phyloP scores from a whole-genome alignment of 2,329 filamentous ascomycete species.

The Cylindrodendrum hubeiense region DNA sequence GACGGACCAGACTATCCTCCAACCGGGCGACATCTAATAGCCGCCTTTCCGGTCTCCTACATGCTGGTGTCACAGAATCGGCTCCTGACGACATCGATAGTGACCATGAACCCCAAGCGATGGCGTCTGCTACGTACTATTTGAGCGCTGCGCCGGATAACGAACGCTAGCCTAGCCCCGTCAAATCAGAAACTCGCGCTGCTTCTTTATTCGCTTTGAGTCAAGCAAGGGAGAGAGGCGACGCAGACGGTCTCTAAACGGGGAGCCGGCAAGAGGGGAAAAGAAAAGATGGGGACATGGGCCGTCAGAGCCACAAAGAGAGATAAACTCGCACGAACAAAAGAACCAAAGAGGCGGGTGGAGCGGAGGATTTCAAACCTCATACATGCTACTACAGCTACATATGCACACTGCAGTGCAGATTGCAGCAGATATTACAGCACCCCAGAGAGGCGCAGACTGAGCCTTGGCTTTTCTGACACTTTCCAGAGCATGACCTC shows the following conservation, averaged over 20 bases:
- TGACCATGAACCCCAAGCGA: neutral
- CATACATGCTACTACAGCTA: neutral
- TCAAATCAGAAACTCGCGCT: neutral
- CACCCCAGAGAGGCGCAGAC: neutral
- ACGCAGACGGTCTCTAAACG: neutral
- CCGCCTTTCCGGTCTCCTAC: neutral
- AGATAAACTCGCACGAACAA: neutral
- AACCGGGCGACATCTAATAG: neutral
- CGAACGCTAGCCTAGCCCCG: neutral
- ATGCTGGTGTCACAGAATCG: neutral
- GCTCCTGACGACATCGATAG: neutral
- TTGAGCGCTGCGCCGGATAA: neutral
- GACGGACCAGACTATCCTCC: constrained; percentile 6
- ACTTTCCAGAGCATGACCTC: constrained; percentile 6
- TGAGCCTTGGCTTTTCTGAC: constrained; percentile 7
- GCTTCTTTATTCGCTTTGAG: neutral
- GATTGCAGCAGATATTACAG: neutral
- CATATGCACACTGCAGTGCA: neutral
- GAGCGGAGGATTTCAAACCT: neutral
- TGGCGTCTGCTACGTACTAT: neutral
- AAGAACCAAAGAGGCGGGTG: neutral
- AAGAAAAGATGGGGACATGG: neutral
- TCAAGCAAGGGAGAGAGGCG: neutral
- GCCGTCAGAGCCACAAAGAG: neutral
- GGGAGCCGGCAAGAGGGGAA: neutral